Conservation (phyloP, 345 rosid species). For the Populus simonii region DNA sequence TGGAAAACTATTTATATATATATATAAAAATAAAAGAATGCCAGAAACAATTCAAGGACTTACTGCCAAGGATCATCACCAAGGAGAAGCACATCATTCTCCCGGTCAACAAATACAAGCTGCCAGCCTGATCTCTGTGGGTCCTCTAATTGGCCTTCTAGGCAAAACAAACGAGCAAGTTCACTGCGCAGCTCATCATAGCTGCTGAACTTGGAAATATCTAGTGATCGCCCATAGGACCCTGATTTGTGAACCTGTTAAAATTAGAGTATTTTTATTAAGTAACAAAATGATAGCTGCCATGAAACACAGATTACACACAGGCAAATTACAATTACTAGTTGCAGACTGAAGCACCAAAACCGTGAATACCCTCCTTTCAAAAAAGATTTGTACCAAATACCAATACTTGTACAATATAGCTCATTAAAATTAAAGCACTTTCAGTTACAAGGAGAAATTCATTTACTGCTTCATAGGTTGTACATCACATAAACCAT, state of each 20-base stretch:
- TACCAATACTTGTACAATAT: background rate
- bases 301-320: background rate
- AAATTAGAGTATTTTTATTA: background rate
- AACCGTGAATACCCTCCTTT: background rate
- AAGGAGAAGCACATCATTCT: constrained; percentile 86
- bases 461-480: background rate
- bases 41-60: constrained; percentile 18
- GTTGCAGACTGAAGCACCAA: background rate
- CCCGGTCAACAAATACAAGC: constrained; percentile 94
- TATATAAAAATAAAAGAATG: background rate
- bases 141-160: constrained; percentile 75
- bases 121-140: constrained; percentile 96
- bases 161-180: constrained; percentile 72
- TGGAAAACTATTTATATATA: background rate
- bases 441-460: background rate
- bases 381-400: background rate
- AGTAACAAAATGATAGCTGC: background rate
- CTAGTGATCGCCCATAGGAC: constrained; percentile 72
- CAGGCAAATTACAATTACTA: background rate
- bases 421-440: background rate
- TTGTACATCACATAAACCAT: background rate
- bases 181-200: constrained; percentile 80
- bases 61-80: constrained; percentile 92
- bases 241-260: constrained; percentile 70
- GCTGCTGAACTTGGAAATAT: constrained; percentile 87